Evolutionary conservation across 1,139 yeast species (phyloP).

Genomic region (Pichia sp.): DNA sequence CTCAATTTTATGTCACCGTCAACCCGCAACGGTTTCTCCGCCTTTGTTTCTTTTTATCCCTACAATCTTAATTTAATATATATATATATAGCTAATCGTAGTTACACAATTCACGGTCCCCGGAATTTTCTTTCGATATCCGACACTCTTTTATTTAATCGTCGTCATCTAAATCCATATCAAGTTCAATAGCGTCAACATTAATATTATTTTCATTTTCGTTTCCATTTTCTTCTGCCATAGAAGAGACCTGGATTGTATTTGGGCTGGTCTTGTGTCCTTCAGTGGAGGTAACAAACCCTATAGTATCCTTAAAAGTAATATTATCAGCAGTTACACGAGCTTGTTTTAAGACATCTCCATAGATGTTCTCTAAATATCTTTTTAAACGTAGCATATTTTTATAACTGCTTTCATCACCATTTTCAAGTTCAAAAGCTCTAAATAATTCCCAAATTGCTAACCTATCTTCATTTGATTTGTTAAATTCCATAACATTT

Average conservation of each 20-base stretch:
- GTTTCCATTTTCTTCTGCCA: not conserved
- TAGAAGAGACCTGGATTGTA: conserved; percentile 13
- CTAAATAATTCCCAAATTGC: conserved; percentile 51
- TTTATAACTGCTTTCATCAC: conserved; percentile 65
- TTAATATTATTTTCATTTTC: conserved; percentile 29
- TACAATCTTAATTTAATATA: too few relatives aligned
- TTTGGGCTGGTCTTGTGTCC: conserved; percentile 28
- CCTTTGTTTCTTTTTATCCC: too few relatives aligned
- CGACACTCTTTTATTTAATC: not conserved
- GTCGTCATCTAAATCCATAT: conserved; percentile 36
- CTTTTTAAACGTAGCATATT: conserved; percentile 67
- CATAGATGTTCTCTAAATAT: conserved; percentile 26
- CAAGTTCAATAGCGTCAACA: conserved; percentile 65
- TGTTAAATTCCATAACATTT: conserved; percentile 29
- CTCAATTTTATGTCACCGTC: too few relatives aligned
- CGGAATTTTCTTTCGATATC: not conserved
- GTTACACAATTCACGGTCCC: not conserved
- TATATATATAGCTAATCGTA: too few relatives aligned
- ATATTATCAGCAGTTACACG: conserved; percentile 12
- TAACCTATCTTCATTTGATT: conserved; percentile 15
- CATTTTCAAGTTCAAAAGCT: conserved; percentile 62
- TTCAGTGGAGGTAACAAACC: conserved; percentile 47
- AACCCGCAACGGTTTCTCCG: too few relatives aligned
- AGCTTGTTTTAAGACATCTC: conserved; percentile 2
- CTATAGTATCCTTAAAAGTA: conserved; percentile 38